phyloP scores from a whole-genome alignment of 768 basidiomycete species.

The Leccinum ochraceum region DNA sequence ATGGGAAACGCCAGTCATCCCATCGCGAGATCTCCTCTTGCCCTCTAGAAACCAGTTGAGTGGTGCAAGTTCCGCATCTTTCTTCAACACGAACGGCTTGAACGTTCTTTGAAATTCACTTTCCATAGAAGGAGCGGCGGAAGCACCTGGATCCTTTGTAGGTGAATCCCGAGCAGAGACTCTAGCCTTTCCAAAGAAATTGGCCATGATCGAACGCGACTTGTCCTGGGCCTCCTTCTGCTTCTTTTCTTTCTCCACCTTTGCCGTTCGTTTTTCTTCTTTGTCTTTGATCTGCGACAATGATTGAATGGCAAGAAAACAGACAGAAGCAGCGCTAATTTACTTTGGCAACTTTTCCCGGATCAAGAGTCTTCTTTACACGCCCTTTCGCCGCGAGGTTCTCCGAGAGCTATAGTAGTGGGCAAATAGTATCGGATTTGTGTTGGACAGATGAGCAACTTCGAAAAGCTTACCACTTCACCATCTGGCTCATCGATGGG shows the following conservation, averaged over 20 bases:
- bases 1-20: constrained; percentile 26
- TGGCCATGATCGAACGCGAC: constrained; percentile 74
- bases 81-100: constrained; percentile 78
- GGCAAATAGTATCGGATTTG: neutral
- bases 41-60: constrained; percentile 62
- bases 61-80: constrained; percentile 70
- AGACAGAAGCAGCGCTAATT: neutral
- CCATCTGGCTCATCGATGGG: constrained; percentile 40
- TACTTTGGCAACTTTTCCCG: constrained; percentile 48
- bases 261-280: constrained; percentile 66
- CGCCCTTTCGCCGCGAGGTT: constrained; percentile 37
- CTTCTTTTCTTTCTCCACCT: constrained; percentile 70
- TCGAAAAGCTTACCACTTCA: constrained; percentile 35
- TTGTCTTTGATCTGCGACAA: constrained; percentile 62
- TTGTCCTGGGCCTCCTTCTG: constrained; percentile 69
- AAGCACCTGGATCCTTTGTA: constrained; percentile 28
- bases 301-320: constrained; percentile 6
- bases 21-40: constrained; percentile 27
- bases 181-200: constrained; percentile 73
- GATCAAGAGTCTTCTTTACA: constrained; percentile 53
- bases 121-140: constrained; percentile 38
- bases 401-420: constrained; percentile 19
- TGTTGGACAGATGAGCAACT: neutral
- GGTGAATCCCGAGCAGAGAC: constrained; percentile 24
- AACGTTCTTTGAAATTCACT: constrained; percentile 77